Conservation (phyloP, 495 filamentous ascomycete genomes). For the Neurospora terricola region DNA sequence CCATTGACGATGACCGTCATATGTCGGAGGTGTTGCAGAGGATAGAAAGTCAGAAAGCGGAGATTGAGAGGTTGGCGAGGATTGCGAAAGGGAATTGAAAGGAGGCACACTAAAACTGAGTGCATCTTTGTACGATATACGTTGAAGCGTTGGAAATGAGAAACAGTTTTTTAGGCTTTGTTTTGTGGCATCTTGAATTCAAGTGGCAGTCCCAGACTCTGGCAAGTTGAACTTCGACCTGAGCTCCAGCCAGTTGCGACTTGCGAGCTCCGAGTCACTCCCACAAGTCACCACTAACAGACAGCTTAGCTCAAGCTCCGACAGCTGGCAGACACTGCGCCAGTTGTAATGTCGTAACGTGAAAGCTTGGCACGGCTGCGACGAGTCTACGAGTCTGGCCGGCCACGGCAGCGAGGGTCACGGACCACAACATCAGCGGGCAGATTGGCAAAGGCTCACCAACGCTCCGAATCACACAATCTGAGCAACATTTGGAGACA, state of each 20-base stretch:
- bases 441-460: neutral
- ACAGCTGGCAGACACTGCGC: neutral
- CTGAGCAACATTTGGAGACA: conserved; percentile 5
- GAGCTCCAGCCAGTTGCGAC: neutral
- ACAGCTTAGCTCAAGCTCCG: neutral
- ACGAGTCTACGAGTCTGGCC: neutral
- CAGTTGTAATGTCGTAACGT: neutral
- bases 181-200: neutral
- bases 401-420: neutral
- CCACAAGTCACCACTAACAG: neutral
- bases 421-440: conserved; percentile 4
- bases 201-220: too few relatives aligned
- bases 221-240: neutral
- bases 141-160: neutral
- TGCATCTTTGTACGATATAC: neutral
- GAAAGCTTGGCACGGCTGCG: neutral
- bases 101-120: neutral
- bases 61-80: neutral
- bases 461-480: conserved; percentile 4
- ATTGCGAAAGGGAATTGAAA: neutral
- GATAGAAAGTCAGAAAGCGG: neutral
- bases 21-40: neutral
- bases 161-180: neutral
- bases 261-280: neutral
- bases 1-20: neutral